Evolutionary conservation across 352 stramenopile species (phyloP), one percentile per base, ranked within the genome.

Genomic region (Phytophthora macrochlamydospora): DNA sequence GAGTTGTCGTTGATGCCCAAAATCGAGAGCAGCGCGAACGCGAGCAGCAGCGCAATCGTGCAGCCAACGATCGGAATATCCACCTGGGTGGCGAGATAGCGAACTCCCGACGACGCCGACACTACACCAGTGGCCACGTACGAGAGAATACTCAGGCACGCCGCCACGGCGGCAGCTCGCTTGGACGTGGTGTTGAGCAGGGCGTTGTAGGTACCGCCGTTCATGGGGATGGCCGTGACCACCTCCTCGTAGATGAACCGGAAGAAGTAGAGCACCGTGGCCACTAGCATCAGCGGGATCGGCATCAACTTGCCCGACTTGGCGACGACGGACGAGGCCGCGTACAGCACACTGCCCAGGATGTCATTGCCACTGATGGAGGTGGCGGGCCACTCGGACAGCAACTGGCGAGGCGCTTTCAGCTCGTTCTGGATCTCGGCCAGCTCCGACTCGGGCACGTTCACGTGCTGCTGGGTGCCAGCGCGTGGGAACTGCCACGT

Each of bases 291-390:
- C 50, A 96, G 75, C 38, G 83, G 78, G 2, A 97, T 48, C 6
- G 90, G 90, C 52, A 85, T 87, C 46, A 97, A 68, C 58, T 89
- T 92, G 24, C 88, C 88, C 0, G 87, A 73, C 42, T 81, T 85
- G 37, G 75, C 56, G 4, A 68, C 66, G 5, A 80, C 73, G 9
- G 68, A 67, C 1, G 64, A 76, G 5, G 78, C 59, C 13, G 78
- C 76, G 55, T 94, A 94, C 24, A 94, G 77, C 48, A 84, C 89
- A 38, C 83, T 95, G 29, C 77, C 87, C 11, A 96, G 66, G 68
- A 97, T 95, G 57, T 97, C 90, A 70, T 97, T 97, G 24, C 91
- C 90, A 44, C 79, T 94, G 70, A 97, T 97, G 5, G 87, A 76
- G 6, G 91, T 97, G 3, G 90, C 82, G 13, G 78, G 69, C 73